Evolutionary conservation across 345 rosid species (phyloP), one percentile per base, ranked within the genome.

Genomic region (Garcia nutans): DNA sequence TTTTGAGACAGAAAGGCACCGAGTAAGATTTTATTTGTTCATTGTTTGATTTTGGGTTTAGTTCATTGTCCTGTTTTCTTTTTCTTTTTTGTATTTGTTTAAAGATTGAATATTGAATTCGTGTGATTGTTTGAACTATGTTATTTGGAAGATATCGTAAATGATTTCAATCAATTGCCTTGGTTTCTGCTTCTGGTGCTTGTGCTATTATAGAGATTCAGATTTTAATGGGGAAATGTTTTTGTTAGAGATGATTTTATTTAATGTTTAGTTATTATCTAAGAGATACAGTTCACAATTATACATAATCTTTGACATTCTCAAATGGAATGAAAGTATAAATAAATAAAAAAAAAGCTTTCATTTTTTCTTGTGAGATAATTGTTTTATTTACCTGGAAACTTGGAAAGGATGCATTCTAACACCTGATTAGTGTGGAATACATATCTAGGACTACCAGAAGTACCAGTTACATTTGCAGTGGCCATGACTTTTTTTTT

Each of bases 1-100:
- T 95, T 77, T 79, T 93, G 72, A 85, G 98, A 68, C 89, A 82
- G 81, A 96, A 93, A 80, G 98, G 94, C 80, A 93, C 99, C 0
- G 98, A 95, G 98, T 94, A 80, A 76, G 91, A 42, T 19, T 54
- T 33, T 22, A 1, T 58, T 7, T 47, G 22, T 31, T 19, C 11
- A 12, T 63, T 4, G 12, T 19, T 10, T 63, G 55, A 28, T 17
- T 45, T 62, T 55, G 15, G 49, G 23, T 44, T 16, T 37, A 44
- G 19, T 63, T n/a, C 1, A 19, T 6, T 22, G 67, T 10, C 10
- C 65, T 75, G 1, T 50, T 69, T 31, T 49, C 31, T 26, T 11
- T 47, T n/a, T 24, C 65, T 3, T 31, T 41, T 41, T 4, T 31
- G 28, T 41, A 10, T 47, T 59, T 11, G 16, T 49, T 42, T 42